phyloP scores from a whole-genome alignment of 2,329 filamentous ascomycete species.

The Cercospora citrullina region DNA sequence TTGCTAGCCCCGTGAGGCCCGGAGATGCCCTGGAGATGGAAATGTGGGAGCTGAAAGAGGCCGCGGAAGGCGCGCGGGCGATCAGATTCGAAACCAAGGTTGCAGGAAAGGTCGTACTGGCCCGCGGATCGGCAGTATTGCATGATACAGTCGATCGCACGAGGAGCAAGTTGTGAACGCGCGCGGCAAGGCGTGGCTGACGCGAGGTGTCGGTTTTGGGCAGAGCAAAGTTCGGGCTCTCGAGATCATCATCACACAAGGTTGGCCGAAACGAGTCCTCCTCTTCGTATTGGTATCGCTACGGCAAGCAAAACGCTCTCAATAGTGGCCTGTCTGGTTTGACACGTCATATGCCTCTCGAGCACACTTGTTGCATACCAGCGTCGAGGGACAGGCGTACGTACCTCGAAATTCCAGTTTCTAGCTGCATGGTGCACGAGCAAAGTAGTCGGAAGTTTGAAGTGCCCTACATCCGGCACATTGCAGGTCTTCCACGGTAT shows the following conservation, averaged over 20 bases:
- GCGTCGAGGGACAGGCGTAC: background rate
- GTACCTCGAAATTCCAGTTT: background rate
- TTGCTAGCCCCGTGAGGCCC: conserved; percentile 78
- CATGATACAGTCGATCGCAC: background rate
- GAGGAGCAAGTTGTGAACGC: background rate
- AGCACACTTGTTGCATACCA: background rate
- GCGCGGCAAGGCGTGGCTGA: background rate
- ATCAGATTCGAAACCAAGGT: conserved; percentile 12
- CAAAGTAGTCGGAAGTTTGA: background rate
- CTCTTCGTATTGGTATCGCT: too few species aligned
- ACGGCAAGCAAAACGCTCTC: background rate
- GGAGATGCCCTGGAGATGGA: conserved; percentile 77
- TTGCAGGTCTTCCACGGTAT: background rate
- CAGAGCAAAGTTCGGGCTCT: background rate
- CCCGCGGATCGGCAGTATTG: conserved; percentile 7
- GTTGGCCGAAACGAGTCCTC: too few species aligned
- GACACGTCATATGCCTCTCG: background rate
- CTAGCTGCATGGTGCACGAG: background rate
- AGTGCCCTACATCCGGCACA: background rate
- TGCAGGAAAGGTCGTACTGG: conserved; percentile 16
- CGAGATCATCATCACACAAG: background rate
- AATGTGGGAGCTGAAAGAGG: conserved; percentile 64
- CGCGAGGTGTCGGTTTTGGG: background rate
- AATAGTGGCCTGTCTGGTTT: background rate
- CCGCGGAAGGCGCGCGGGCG: conserved; percentile 53